A percentile compares a stretch with the other conserved stretches of the same genome.
phyloP scores from a whole-genome alignment of 768 basidiomycete genomes.

The Clathrus columnatus region DNA sequence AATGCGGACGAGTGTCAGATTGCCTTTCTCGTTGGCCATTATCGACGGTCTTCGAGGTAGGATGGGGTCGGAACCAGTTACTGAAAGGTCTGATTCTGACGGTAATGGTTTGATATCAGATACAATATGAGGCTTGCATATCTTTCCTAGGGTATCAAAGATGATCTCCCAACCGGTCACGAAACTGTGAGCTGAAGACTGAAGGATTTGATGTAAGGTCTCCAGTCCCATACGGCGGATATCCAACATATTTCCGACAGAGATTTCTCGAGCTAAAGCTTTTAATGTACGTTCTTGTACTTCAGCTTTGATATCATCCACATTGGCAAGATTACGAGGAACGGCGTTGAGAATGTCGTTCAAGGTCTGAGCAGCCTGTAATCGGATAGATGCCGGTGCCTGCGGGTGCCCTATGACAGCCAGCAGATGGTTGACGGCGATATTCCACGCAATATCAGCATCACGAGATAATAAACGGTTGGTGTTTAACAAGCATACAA shows the following conservation, averaged over 20 bases:
- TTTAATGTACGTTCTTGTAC: conserved; percentile 81
- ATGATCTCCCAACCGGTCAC: conserved; percentile 90
- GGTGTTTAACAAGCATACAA: conserved; percentile 74
- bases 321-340: conserved; percentile 50
- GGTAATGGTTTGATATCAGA: conserved; percentile 32
- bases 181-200: conserved; percentile 85
- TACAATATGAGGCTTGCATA: conserved; percentile 55
- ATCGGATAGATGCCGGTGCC: conserved; percentile 70
- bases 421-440: conserved; percentile 72
- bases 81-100: conserved; percentile 11
- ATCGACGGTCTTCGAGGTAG: conserved; percentile 30
- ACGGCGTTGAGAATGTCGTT: conserved; percentile 77
- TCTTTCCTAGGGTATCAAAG: conserved; percentile 85
- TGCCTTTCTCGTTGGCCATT: conserved; percentile 59
- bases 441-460: conserved; percentile 77
- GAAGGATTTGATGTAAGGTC: conserved; percentile 82
- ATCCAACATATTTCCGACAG: conserved; percentile 24
- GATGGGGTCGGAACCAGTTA: not conserved
- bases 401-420: conserved; percentile 58
- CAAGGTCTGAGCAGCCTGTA: conserved; percentile 82
- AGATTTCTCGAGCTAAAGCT: conserved; percentile 73
- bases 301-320: conserved; percentile 53
- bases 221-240: conserved; percentile 83
- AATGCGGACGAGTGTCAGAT: conserved; percentile 73
- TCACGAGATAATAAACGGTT: conserved; percentile 79